Evolutionary conservation across 2,329 filamentous ascomycete genomes (phyloP), one percentile per base, ranked within the genome.

Genomic region (Aureobasidium pullulans): DNA sequence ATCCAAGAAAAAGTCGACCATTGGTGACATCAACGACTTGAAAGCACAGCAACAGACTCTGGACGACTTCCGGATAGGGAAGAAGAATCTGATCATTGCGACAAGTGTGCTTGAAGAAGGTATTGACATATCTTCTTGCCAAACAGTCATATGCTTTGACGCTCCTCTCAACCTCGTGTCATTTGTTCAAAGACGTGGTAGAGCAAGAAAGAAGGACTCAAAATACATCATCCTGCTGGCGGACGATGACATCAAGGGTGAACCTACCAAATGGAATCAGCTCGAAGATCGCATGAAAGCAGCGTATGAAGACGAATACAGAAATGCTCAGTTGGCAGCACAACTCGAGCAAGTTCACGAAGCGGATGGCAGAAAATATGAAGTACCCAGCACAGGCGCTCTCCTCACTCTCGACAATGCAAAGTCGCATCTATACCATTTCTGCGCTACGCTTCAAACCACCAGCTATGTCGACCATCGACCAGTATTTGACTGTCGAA

Each of bases 351-450:
- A 56, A 50, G 69, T 7, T 70, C 76, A 37, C 73, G 56, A 80
- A 62, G 57, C 67, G 16, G 72, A 73, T 4, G 60, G 63, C 4
- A 71, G 73, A 23, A 62, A 66, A 13, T 76, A 81, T 58, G 65
- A 65, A 15, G 71, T 84, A 3, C 63, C 71, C 11, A 70, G 69
- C 3, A 81, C 79, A 2, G 75, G 73, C 4, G 90, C 89, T 0
- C 72, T 84, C 11, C 74, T 96, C 13, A 88, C 88, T 10, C 78
- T 90, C 1, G 82, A 89, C 39, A 88, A 88, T 64, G 88, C 90
- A 0, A 83, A 86, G 49, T 72, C 79, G n/a, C 90, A 94, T 70
- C 79, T 97, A 1, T 78, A 88, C 48, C 90, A 96, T 71, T 95
- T 96, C 65, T 96, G 92, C 70, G 75, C 77, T 0, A 79, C 80